Conservation (phyloP, 768 basidiomycete genomes). For the Trametopsis cervina region DNA sequence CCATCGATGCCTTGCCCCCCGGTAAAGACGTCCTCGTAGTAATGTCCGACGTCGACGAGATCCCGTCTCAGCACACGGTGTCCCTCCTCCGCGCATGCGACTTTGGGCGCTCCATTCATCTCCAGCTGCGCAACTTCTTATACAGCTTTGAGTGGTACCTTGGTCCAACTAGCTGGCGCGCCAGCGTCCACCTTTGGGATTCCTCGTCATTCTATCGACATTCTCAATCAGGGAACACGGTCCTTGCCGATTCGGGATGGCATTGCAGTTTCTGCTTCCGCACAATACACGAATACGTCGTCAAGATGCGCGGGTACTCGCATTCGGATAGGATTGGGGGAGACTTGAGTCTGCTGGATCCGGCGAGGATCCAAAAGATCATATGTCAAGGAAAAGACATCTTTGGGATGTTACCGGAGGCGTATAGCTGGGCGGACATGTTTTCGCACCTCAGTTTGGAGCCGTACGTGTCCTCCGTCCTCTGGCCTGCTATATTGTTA, state of each 20-base stretch:
- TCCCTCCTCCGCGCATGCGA: constrained; percentile 46
- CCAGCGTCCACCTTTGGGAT: constrained; percentile 44
- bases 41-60: constrained; percentile 60
- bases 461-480: constrained; percentile 32
- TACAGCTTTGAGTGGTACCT: constrained; percentile 59
- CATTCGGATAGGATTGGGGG: constrained; percentile 56
- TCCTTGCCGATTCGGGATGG: constrained; percentile 61
- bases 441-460: constrained; percentile 45
- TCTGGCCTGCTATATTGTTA: background rate
- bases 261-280: constrained; percentile 66
- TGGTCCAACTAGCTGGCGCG: constrained; percentile 49
- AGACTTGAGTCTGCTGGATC: constrained; percentile 41
- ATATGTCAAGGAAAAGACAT: constrained; percentile 58
- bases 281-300: constrained; percentile 46
- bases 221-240: constrained; percentile 37
- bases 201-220: constrained; percentile 39
- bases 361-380: constrained; percentile 45
- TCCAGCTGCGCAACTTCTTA: constrained; percentile 53
- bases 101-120: constrained; percentile 45
- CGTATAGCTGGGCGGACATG: constrained; percentile 49
- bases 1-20: constrained; percentile 31
- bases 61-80: constrained; percentile 46
- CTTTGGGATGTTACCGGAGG: constrained; percentile 61
- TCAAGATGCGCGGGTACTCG: constrained; percentile 51
- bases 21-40: constrained; percentile 37